Conservation (phyloP, 257 asterid species). For the Cinchona pubescens region DNA sequence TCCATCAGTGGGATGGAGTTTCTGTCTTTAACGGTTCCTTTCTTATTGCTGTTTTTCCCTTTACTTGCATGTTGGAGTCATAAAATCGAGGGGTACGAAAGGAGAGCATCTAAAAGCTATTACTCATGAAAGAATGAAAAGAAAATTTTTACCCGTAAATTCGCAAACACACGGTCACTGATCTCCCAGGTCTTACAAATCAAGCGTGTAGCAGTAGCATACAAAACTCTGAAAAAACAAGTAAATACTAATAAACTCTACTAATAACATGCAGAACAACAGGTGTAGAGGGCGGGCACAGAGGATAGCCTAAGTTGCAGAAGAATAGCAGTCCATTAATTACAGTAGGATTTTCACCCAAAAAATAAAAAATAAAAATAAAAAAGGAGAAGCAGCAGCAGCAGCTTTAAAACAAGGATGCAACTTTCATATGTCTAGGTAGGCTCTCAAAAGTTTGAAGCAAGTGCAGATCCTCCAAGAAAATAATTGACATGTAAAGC, state of each 20-base stretch:
- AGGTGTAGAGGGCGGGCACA: neutral
- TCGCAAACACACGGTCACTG: constrained; percentile 83
- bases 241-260: constrained; percentile 5
- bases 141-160: constrained; percentile 57
- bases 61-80: too few species aligned
- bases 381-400: neutral
- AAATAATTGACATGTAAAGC: too few species aligned
- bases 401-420: constrained; percentile 1
- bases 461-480: neutral
- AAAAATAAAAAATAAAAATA: too few species aligned
- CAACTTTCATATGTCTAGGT: neutral
- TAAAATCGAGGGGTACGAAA: too few species aligned
- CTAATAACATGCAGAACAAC: neutral
- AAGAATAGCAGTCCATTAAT: neutral
- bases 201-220: constrained; percentile 83
- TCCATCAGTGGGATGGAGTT: neutral
- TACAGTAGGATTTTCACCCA: neutral
- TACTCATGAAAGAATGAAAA: too few species aligned
- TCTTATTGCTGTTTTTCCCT: too few species aligned
- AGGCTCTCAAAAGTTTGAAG: neutral
- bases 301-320: constrained; percentile 7
- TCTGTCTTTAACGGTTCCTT: too few species aligned
- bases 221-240: constrained; percentile 52
- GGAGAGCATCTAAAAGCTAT: too few species aligned
- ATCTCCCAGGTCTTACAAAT: constrained; percentile 93